These are phyloP conservation scores for Umbilicus rupestris DNA, from an alignment of 164 flowering plant species.

Conservation along the genomic window DNA sequence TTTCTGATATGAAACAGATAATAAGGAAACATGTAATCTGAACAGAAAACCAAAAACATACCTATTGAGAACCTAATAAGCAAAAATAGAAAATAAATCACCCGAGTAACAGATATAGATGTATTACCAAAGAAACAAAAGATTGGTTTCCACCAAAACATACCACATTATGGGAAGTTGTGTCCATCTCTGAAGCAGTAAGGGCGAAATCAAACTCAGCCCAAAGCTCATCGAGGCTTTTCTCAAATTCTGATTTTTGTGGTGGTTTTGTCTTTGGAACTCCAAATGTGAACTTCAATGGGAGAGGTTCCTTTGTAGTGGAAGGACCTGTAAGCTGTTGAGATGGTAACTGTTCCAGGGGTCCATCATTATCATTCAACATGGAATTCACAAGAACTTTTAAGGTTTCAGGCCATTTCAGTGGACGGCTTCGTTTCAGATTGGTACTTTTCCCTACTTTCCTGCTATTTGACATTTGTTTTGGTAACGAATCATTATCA, in stretches of 20 bases:
- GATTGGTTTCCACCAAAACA: conserved; percentile 3
- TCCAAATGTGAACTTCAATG: conserved; percentile 31
- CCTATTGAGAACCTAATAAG: too few species aligned
- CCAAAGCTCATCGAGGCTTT: conserved; percentile 35
- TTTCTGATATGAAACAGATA: too few species aligned
- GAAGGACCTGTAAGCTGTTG: neutral
- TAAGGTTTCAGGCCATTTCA: conserved; percentile 9
- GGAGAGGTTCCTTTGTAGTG: conserved; percentile 12
- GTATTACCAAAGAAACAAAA: neutral
- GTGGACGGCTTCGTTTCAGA: conserved; percentile 12
- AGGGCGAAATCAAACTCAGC: conserved; percentile 30
- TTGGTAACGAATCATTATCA: neutral
- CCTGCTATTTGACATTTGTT: conserved; percentile 5
- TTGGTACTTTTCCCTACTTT: conserved; percentile 10
- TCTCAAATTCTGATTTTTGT: conserved; percentile 36
- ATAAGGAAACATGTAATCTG: too few species aligned
- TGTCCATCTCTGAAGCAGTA: conserved; percentile 20
- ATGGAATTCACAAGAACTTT: conserved; percentile 33
- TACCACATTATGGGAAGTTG: conserved; percentile 19
- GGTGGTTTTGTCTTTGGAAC: conserved; percentile 13
- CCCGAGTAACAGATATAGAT: too few species aligned
- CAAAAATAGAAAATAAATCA: neutral
- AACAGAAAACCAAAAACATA: too few species aligned
- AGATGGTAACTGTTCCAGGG: conserved; percentile 14
- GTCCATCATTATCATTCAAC: conserved; percentile 15